phyloP scores from a whole-genome alignment of 2,329 filamentous ascomycete genomes.

The Chlorencoelia australis region DNA sequence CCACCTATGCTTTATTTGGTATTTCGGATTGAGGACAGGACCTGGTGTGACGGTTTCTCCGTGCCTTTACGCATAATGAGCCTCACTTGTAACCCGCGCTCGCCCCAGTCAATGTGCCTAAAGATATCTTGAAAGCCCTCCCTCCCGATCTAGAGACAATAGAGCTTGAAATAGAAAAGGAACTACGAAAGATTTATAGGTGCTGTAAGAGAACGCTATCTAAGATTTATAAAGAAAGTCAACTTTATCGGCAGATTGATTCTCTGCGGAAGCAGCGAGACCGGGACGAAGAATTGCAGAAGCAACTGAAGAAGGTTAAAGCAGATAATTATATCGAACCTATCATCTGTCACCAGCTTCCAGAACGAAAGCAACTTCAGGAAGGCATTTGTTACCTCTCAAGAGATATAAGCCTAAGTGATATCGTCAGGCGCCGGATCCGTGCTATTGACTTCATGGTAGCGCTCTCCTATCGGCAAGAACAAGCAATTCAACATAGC shows the following conservation, averaged over 20 bases:
- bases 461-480: slow-evolving; percentile 4
- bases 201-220: slow-evolving; percentile 8
- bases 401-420: slow-evolving; percentile 8
- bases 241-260: slow-evolving; percentile 10
- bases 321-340: too few species aligned
- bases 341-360: slow-evolving; percentile 13
- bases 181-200: too few species aligned
- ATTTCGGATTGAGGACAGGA: too few species aligned
- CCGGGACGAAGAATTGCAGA: slow-evolving; percentile 12
- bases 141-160: slow-evolving; percentile 5
- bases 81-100: slow-evolving; percentile 11
- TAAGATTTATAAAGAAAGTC: slow-evolving; percentile 6
- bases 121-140: slow-evolving; percentile 8
- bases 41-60: too few species aligned
- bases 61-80: slow-evolving; percentile 7
- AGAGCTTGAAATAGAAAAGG: slow-evolving; percentile 9
- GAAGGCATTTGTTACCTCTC: slow-evolving; percentile 11
- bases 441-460: slow-evolving; percentile 8
- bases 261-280: slow-evolving; percentile 13
- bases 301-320: too few species aligned
- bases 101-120: slow-evolving; percentile 2
- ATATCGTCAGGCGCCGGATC: slow-evolving; percentile 10
- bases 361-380: slow-evolving; percentile 8
- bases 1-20: too few species aligned
- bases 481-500: slow-evolving; percentile 7